phyloP scores from a whole-genome alignment of 305 asterid species.

The Fraxinus xanthoxyloides region DNA sequence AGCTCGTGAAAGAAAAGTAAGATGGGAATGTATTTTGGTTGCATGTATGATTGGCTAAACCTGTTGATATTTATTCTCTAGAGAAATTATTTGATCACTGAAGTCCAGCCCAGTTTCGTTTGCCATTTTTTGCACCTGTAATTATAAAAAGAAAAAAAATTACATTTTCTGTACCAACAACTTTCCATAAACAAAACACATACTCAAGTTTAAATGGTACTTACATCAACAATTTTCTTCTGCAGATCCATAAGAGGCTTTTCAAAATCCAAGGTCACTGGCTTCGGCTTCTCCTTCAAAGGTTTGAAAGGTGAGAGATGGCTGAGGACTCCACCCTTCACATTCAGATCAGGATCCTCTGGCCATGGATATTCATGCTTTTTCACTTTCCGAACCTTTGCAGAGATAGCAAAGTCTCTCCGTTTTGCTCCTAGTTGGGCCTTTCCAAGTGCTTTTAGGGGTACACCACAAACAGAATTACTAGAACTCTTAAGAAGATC shows the following conservation, averaged over 20 bases:
- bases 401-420: conserved; percentile 48
- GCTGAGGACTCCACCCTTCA: conserved; percentile 78
- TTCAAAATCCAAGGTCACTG: conserved; percentile 76
- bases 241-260: conserved; percentile 68
- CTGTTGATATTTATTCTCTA: conserved; percentile 88
- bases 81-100: conserved; percentile 68
- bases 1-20: neutral
- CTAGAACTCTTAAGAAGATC: conserved; percentile 76
- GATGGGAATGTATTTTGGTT: conserved; percentile 11
- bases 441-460: conserved; percentile 67
- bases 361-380: conserved; percentile 58
- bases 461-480: conserved; percentile 63
- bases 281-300: conserved; percentile 79
- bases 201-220: conserved; percentile 2
- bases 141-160: conserved; percentile 14
- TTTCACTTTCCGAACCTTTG: conserved; percentile 62
- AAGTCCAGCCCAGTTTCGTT: conserved; percentile 88
- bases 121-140: conserved; percentile 90
- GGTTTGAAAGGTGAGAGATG: conserved; percentile 81
- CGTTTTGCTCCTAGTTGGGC: conserved; percentile 51
- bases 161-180: conserved; percentile 7
- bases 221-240: conserved; percentile 64
- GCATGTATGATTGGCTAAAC: conserved; percentile 35
- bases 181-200: neutral
- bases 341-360: conserved; percentile 64